These are phyloP conservation scores for Geranomyces variabilis DNA, from an alignment of 192 early-diverging fungal species.

Conservation along the genomic window DNA sequence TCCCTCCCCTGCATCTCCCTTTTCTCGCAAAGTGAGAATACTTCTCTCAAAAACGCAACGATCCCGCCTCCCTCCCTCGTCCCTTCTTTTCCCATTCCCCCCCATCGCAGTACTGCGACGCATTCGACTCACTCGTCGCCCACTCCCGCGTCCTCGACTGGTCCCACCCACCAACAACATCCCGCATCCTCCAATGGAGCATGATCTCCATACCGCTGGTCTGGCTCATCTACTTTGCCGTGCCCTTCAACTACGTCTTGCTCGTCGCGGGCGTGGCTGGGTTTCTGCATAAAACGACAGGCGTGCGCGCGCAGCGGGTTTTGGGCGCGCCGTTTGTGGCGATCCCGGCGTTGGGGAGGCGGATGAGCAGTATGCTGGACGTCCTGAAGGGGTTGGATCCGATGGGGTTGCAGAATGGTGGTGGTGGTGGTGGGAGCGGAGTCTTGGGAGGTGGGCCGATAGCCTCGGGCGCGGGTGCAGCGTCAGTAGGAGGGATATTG, in stretches of 20 bases:
- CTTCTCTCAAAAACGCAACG: background rate
- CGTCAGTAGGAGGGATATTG: background rate
- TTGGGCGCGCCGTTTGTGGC: conserved; percentile 34
- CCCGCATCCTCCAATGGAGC: conserved; percentile 24
- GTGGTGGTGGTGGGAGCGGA: background rate
- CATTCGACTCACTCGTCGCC: conserved; percentile 27
- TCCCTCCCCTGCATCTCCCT: no score
- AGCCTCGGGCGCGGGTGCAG: background rate
- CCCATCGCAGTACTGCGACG: conserved; percentile 36
- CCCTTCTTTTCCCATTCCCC: background rate
- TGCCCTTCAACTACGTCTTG: conserved; percentile 39
- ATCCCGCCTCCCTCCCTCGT: no score
- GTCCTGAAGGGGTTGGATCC: conserved; percentile 21
- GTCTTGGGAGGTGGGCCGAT: background rate
- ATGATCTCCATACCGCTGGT: conserved; percentile 35
- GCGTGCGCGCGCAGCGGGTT: conserved; percentile 37
- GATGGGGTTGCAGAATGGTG: background rate
- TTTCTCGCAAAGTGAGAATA: no score
- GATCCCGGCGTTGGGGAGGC: conserved; percentile 21
- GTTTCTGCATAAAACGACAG: conserved; percentile 62
- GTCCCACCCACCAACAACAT: conserved; percentile 31
- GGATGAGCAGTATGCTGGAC: conserved; percentile 42
- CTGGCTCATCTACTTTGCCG: conserved; percentile 28
- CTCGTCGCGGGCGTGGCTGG: conserved; percentile 51
- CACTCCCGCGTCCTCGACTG: conserved; percentile 36